Conservation (phyloP, 1,139 yeast species). For the Pichiaceae sp. region DNA sequence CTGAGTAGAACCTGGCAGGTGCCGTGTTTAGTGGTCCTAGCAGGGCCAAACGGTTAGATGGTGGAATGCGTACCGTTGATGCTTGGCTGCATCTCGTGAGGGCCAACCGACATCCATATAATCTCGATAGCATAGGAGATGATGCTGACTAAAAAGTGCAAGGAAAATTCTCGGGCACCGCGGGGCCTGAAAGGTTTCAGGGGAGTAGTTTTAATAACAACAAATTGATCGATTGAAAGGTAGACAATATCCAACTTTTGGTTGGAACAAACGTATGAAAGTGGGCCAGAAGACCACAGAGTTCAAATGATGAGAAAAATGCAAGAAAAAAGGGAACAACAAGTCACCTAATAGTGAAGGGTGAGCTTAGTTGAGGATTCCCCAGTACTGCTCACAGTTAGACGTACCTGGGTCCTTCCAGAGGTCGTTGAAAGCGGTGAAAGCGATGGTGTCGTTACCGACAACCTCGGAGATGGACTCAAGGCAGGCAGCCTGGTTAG, state of each 20-base stretch:
- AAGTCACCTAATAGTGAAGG: background rate
- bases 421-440: conserved; percentile 67
- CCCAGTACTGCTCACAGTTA: conserved; percentile 36
- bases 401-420: conserved; percentile 69
- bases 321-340: background rate
- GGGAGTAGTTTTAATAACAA: too few relatives aligned
- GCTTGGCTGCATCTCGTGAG: background rate
- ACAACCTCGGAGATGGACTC: conserved; percentile 43
- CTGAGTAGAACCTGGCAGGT: background rate
- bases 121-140: too few relatives aligned
- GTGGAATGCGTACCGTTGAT: background rate
- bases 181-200: too few relatives aligned
- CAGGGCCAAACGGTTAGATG: background rate
- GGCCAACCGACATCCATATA: too few relatives aligned
- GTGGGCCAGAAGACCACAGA: background rate
- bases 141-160: too few relatives aligned
- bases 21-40: background rate
- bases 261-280: background rate
- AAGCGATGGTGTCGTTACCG: conserved; percentile 52
- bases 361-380: conserved; percentile 9
- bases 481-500: conserved; percentile 56
- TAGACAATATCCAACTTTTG: too few relatives aligned
- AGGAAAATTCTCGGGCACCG: too few relatives aligned
- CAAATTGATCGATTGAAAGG: too few relatives aligned
- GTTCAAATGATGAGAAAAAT: background rate